Conservation (phyloP, 257 asterid species). For the Gentiana dahurica region DNA sequence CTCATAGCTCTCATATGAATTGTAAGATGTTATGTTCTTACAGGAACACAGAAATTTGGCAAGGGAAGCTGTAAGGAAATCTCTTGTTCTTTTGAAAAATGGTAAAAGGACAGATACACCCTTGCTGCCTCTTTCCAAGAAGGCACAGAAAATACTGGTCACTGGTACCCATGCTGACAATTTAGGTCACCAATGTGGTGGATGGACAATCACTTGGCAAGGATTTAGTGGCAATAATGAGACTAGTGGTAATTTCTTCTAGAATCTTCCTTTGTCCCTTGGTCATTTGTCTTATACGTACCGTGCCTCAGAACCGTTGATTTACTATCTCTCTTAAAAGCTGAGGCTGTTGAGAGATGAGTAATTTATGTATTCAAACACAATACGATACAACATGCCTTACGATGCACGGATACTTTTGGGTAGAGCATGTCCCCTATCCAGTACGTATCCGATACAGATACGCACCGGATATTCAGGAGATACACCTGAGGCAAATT, state of each 20-base stretch:
- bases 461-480: too few species aligned
- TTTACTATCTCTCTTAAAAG: too few species aligned
- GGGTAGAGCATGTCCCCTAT: too few species aligned
- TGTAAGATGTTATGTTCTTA: conserved; percentile 6
- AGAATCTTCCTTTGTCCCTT: too few species aligned
- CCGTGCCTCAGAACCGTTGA: too few species aligned
- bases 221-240: conserved; percentile 67
- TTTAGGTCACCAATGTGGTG: conserved; percentile 90
- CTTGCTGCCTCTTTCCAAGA: conserved; percentile 66
- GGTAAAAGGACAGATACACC: conserved; percentile 49
- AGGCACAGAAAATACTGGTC: conserved; percentile 49
- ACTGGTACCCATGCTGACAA: conserved; percentile 87
- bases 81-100: conserved; percentile 77
- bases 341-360: too few species aligned
- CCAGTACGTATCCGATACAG: too few species aligned
- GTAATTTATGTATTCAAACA: too few species aligned
- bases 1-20: background rate
- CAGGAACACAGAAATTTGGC: conserved; percentile 79
- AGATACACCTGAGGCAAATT: too few species aligned
- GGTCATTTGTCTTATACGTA: too few species aligned
- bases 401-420: too few species aligned
- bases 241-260: conserved; percentile 41
- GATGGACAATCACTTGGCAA: conserved; percentile 87
- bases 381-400: too few species aligned
- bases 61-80: conserved; percentile 82